Evolutionary conservation across 306 rosid species (phyloP).

Genomic region (Quercus rubra): DNA sequence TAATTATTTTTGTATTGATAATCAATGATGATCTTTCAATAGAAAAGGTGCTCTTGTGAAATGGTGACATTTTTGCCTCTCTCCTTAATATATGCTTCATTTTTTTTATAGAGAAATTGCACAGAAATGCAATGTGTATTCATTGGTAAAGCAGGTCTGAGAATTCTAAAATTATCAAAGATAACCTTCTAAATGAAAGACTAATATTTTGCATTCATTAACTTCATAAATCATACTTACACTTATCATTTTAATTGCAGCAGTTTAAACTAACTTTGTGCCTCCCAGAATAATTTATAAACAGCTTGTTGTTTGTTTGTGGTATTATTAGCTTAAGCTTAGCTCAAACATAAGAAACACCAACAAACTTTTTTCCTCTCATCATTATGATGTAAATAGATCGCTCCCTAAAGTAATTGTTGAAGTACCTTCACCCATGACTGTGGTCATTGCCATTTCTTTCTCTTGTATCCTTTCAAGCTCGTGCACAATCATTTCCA

Average conservation of each 20-base stretch:
- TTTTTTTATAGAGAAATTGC: too few relatives aligned
- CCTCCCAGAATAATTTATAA: constrained; percentile 1
- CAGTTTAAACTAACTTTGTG: not conserved
- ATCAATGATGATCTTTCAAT: not conserved
- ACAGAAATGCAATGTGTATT: not conserved
- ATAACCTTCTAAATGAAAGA: not conserved
- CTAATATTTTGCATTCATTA: not conserved
- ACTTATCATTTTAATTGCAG: not conserved
- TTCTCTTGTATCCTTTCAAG: constrained; percentile 46
- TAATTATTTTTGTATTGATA: not conserved
- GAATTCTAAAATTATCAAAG: not conserved
- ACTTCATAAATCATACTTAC: constrained; percentile 4
- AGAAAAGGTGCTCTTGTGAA: not conserved
- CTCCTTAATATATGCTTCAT: not conserved
- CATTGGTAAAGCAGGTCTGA: not conserved
- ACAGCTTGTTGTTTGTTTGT: constrained; percentile 9
- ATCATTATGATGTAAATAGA: constrained; percentile 30
- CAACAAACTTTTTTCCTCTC: not conserved
- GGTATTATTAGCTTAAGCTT: constrained; percentile 18
- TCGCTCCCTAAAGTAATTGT: constrained; percentile 35
- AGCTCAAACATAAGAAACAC: constrained; percentile 19
- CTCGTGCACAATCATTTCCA: constrained; percentile 33
- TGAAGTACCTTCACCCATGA: constrained; percentile 49
- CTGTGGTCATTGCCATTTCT: constrained; percentile 43
- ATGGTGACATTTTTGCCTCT: not conserved